phyloP scores from a whole-genome alignment of 2,329 filamentous ascomycete species.

The Mycogone perniciosa region DNA sequence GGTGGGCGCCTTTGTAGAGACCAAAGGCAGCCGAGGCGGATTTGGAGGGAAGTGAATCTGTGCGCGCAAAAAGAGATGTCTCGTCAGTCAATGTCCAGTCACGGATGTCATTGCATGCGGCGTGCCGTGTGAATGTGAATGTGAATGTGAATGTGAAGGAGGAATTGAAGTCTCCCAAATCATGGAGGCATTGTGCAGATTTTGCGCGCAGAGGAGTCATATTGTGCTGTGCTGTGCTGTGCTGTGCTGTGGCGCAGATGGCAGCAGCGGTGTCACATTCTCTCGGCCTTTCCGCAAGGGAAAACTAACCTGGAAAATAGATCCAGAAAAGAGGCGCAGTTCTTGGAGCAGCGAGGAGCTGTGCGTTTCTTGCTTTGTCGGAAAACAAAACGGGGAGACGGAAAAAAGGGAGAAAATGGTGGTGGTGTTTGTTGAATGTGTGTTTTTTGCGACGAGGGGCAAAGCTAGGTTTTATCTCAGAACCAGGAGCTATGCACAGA shows the following conservation, averaged over 20 bases:
- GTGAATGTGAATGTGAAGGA: background rate
- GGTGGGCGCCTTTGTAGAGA: slow-evolving; percentile 56
- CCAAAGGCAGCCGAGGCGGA: slow-evolving; percentile 50
- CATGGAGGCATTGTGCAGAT: no score
- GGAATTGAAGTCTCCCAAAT: no score
- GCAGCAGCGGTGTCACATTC: no score
- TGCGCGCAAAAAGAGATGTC: background rate
- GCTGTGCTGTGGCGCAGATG: background rate
- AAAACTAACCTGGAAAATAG: background rate
- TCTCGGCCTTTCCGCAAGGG: background rate
- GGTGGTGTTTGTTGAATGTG: no score
- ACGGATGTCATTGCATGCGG: background rate
- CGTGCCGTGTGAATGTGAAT: background rate
- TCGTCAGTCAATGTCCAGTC: background rate
- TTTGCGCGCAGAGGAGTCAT: background rate
- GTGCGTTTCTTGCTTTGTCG: no score
- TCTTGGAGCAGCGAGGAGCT: no score
- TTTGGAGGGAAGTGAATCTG: slow-evolving; percentile 5
- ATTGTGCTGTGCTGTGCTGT: background rate
- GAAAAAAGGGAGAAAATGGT: no score
- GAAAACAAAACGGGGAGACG: background rate
- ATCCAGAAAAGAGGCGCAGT: background rate
- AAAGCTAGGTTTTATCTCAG: slow-evolving; percentile 8
- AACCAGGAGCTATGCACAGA: no score
- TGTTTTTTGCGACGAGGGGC: slow-evolving; percentile 10